Base-by-base conservation (phyloP, 192 early-diverging fungal species). In the Phycomyces blakesleeanus region DNA sequence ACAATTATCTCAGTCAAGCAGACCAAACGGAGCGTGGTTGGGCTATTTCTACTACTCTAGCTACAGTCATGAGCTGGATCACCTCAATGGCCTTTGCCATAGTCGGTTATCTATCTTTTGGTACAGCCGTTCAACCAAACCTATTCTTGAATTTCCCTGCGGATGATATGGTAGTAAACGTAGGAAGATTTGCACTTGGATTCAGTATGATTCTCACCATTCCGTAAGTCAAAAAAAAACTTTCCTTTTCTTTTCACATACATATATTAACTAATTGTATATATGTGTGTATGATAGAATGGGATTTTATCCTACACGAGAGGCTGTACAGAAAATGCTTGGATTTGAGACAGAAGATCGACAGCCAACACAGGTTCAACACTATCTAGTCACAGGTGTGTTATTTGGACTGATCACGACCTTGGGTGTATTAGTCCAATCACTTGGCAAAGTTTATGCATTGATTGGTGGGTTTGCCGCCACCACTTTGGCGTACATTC, bases 181-280 rank as follows among this genome's bases (percentile, higher is more conserved):
- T 83, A 27, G 85, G 85, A 1, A 78, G 87, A 8, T 73, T 76
- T 16, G 65, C 82, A 26, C 66, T 89, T 18, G 87, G 83, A 1
- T 79, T 86, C 44, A 83, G 76, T 24, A 74, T 89, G 74, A 75
- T 83, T n/a, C 66, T 87, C 39, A 89, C 87, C 7, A 71, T 82
- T 26, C 80, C 80, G 44, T 77, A 77, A 63, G 76, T 68, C 5
- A 1, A 1, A 12, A 4, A 40, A n/a, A n/a, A n/a, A n/a, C n/a
- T n/a, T n/a, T n/a, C n/a, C n/a, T n/a, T 20, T 37, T 12, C 34
- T 38, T n/a, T 38, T 12, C 29, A 34, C 3, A 47, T 11, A 47
- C 2, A 18, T 3, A 3, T 47, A 18, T 12, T 47, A 3, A 18
- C 44, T 11, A 14, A n/a, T 18, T 7, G 3, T 47, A 39, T 21